A percentile compares a stretch with the other conserved stretches of the same genome.
Conservation (phyloP, 2,329 filamentous ascomycete species). For the Claviceps sp. region DNA sequence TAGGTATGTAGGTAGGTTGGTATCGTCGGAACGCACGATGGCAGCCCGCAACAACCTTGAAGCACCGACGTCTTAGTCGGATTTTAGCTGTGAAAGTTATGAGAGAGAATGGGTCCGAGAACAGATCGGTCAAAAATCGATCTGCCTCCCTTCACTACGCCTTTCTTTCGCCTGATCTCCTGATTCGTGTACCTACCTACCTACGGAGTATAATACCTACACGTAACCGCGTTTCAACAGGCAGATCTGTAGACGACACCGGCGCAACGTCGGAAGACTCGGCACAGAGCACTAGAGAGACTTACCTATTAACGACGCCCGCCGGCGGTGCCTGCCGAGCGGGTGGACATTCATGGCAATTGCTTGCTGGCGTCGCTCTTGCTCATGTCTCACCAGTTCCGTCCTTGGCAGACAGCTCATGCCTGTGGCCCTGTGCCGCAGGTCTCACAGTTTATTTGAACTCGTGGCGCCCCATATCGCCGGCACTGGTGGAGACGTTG, state of each 20-base stretch:
- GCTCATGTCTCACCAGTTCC: not conserved
- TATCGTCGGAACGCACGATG: not conserved
- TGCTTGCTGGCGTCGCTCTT: not conserved
- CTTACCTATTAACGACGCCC: too few relatives aligned
- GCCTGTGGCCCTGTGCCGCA: not conserved
- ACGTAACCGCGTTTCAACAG: too few relatives aligned
- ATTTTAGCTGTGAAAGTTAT: too few relatives aligned
- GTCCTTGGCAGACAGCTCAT: too few relatives aligned
- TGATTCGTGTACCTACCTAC: not conserved
- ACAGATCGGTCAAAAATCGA: too few relatives aligned
- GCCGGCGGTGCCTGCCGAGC: too few relatives aligned
- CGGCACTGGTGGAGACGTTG: slow-evolving; percentile 1
- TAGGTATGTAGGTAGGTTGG: not conserved
- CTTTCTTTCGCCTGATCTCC: too few relatives aligned
- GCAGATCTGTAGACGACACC: too few relatives aligned
- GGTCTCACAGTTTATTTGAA: slow-evolving; percentile 2
- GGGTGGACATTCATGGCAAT: not conserved
- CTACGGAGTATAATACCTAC: not conserved
- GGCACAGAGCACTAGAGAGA: too few relatives aligned
- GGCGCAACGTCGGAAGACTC: too few relatives aligned
- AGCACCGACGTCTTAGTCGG: not conserved
- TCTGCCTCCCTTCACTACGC: too few relatives aligned
- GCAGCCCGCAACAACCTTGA: not conserved
- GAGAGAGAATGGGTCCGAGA: too few relatives aligned
- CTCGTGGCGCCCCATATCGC: slow-evolving; percentile 2